A percentile compares a stretch with the other conserved stretches of the same genome.
Conservation (phyloP, 805 yeast genomes). For the Hanseniaspora valbyensis region DNA sequence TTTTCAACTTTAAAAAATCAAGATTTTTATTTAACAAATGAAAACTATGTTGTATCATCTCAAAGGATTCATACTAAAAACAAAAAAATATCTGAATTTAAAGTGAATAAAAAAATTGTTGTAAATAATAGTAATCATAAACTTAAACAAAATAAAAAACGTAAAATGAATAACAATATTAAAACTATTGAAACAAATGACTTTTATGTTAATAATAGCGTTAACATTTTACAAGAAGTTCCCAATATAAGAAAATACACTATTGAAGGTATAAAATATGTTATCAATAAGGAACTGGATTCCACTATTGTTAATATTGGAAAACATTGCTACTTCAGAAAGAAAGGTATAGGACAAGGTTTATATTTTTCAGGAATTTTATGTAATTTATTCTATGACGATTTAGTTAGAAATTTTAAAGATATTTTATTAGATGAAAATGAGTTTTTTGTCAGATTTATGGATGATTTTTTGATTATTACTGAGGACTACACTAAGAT, state of each 20-base stretch:
- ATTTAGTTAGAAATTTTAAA: constrained; percentile 34
- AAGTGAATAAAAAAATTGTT: background rate
- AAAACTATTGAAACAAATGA: no score
- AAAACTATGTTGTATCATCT: background rate
- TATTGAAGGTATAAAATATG: constrained; percentile 35
- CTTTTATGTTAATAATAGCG: background rate
- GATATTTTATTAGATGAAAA: constrained; percentile 17
- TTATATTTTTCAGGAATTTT: constrained; percentile 61
- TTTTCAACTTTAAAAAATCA: constrained; percentile 21
- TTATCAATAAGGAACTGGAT: constrained; percentile 44
- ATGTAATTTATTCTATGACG: constrained; percentile 64
- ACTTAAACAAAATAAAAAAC: background rate
- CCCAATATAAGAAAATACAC: constrained; percentile 22
- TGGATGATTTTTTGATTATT: constrained; percentile 76
- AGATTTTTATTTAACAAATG: background rate
- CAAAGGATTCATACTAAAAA: constrained; percentile 2
- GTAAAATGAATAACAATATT: background rate
- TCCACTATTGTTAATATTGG: constrained; percentile 37
- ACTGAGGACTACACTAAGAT: constrained; percentile 35
- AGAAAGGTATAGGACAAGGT: constrained; percentile 75
- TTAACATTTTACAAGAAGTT: background rate
- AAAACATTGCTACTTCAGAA: constrained; percentile 36
- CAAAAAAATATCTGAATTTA: background rate
- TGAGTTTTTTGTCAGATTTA: constrained; percentile 48
- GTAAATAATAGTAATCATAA: background rate